Conservation (phyloP, 495 filamentous ascomycete species). For the Staphylotrichum tortipilum region DNA sequence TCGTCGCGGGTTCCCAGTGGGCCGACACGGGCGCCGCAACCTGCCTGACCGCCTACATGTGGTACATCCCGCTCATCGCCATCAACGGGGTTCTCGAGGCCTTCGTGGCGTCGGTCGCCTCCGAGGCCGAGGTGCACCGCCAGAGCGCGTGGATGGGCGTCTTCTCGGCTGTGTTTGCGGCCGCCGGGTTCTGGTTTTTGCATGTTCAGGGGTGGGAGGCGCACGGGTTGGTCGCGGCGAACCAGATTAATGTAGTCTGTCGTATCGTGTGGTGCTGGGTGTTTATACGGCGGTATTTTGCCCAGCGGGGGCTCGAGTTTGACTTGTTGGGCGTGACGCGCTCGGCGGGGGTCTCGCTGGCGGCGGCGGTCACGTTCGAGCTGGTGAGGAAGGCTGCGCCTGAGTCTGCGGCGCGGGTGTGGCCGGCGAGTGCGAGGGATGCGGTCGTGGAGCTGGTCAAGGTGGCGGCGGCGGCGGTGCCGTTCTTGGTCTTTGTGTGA, state of each 20-base stretch:
- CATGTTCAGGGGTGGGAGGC: conserved; percentile 59
- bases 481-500: conserved; percentile 53
- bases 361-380: conserved; percentile 15
- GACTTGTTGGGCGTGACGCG: conserved; percentile 25
- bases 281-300: conserved; percentile 64
- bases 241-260: conserved; percentile 75
- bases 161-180: conserved; percentile 65
- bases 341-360: conserved; percentile 10
- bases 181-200: conserved; percentile 62
- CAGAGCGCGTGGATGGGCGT: conserved; percentile 77
- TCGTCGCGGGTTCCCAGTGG: conserved; percentile 72
- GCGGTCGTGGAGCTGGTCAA: conserved; percentile 41
- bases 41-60: conserved; percentile 71
- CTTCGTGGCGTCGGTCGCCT: conserved; percentile 80
- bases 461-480: conserved; percentile 41
- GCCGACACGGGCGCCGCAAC: conserved; percentile 48
- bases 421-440: conserved; percentile 14
- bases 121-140: conserved; percentile 53
- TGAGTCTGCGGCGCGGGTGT: conserved; percentile 13
- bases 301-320: conserved; percentile 26
- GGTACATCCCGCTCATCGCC: conserved; percentile 86
- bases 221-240: conserved; percentile 71
- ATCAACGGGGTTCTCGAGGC: conserved; percentile 89
- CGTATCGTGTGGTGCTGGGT: conserved; percentile 68
- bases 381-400: conserved; percentile 16